phyloP scores from a whole-genome alignment of 2,329 filamentous ascomycete species.

The Pleurostoma richardsiae region DNA sequence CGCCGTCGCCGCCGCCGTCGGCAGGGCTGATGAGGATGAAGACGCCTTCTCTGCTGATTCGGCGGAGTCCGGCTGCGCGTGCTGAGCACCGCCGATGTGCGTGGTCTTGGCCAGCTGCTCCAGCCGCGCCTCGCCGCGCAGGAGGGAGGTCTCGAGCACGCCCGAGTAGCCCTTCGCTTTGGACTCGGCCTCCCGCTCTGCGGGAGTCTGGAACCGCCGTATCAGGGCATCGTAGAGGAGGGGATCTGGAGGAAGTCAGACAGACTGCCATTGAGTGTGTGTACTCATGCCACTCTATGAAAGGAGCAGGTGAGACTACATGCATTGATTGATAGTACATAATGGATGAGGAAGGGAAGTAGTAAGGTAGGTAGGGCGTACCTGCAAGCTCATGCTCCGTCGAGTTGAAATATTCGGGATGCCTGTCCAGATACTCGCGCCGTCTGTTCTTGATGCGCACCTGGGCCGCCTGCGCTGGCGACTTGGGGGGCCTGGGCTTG shows the following conservation, averaged over 20 bases:
- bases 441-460: conserved; percentile 70
- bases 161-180: conserved; percentile 73
- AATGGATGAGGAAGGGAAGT: too few species aligned
- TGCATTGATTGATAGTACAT: too few species aligned
- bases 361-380: conserved; percentile 15
- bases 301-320: background rate
- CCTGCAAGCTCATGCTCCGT: conserved; percentile 51
- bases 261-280: background rate
- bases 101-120: conserved; percentile 38
- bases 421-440: conserved; percentile 67
- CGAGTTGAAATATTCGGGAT: conserved; percentile 65
- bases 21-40: background rate
- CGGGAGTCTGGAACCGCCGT: conserved; percentile 67
- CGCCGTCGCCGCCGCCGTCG: background rate
- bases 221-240: conserved; percentile 78
- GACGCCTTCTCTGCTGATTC: background rate
- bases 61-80: too few species aligned
- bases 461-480: conserved; percentile 32
- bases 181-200: conserved; percentile 70
- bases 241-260: conserved; percentile 48
- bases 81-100: too few species aligned
- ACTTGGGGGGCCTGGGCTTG: conserved; percentile 36
- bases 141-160: conserved; percentile 70
- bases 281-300: background rate
- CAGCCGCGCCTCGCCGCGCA: conserved; percentile 72